Evolutionary conservation across 352 stramenopile species (phyloP), one percentile per base, ranked within the genome.

Genomic region (Pythium vanterpoolii): DNA sequence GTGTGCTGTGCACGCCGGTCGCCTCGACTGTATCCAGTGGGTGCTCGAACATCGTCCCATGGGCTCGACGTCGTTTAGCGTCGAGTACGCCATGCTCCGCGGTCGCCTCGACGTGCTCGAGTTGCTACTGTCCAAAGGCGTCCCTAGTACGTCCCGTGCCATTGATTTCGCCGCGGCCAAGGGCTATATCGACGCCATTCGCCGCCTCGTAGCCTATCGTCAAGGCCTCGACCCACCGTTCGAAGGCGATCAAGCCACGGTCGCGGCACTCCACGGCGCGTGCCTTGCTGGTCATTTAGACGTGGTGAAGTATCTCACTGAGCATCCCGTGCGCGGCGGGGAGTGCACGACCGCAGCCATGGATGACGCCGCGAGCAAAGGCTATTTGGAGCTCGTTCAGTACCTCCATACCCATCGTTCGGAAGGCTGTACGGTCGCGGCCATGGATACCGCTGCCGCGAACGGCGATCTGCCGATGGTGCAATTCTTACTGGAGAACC

Each of bases 291-390:
- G 65, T 24, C 55, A 69, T 16, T 16, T 69, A 2, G 62, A 64
- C 0, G 49, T 70, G 18, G 53, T 69, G 4, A 31, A 53, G 42
- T 68, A 55, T 26, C 46, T 73, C 21, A 56, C 68, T 9, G 45
- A 65, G 42, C 28, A 68, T 16, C 56, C 51, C 1, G 39, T 47
- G 7, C 65, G 75, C 33, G 69, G 64, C 3, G 58, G 21, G 21
- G 39, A 34, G 48, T 83, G 71, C 42, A 71, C 71, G 19, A 69
- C 57, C 1, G 60, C 64, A 44, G 72, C 72, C 13, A 77, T 79
- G 67, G 72, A 79, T 33, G 45, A 50, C 16, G 67, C 68, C 8
- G 66, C 67, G n/a, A 43, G 40, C 21, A 62, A 73, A n/a, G 52
- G 53, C 31, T 56, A 55, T 21, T 23, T 73, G 5, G 43, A 54